Evolutionary conservation across 2,329 filamentous ascomycete genomes (phyloP).

Genomic region (Neonectria faginata): DNA sequence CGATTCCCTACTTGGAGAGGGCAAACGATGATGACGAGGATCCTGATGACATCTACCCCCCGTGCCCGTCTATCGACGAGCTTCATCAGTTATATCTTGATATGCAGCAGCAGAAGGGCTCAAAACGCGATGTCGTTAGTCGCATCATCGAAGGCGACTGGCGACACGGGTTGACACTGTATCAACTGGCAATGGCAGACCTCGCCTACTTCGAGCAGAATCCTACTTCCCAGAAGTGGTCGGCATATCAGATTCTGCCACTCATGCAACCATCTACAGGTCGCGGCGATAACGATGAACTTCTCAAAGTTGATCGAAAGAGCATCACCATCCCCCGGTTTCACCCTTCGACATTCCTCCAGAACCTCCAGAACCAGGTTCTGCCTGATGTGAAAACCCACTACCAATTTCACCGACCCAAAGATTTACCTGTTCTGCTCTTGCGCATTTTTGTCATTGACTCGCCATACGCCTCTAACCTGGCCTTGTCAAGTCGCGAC

Average conservation of each 20-base stretch:
- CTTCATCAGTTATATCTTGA: slow-evolving; percentile 74
- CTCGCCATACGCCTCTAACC: slow-evolving; percentile 78
- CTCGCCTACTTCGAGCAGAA: slow-evolving; percentile 75
- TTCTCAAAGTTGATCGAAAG: slow-evolving; percentile 57
- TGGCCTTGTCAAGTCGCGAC: slow-evolving; percentile 55
- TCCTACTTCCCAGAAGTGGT: slow-evolving; percentile 73
- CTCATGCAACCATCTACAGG: slow-evolving; percentile 56
- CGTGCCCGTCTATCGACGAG: slow-evolving; percentile 72
- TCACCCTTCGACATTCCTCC: slow-evolving; percentile 83
- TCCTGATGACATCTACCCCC: slow-evolving; percentile 75
- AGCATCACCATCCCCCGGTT: slow-evolving; percentile 74
- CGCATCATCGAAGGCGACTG: slow-evolving; percentile 76
- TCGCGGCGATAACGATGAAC: slow-evolving; percentile 56
- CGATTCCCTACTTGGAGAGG: slow-evolving; percentile 51
- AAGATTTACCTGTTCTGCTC: slow-evolving; percentile 75
- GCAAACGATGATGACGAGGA: slow-evolving; percentile 67
- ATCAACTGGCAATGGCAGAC: slow-evolving; percentile 77
- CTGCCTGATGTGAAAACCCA: slow-evolving; percentile 85
- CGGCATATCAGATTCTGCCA: slow-evolving; percentile 68
- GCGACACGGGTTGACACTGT: slow-evolving; percentile 72
- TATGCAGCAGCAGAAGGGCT: slow-evolving; percentile 70
- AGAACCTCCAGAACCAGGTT: slow-evolving; percentile 78
- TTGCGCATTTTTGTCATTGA: slow-evolving; percentile 84
- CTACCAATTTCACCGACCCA: slow-evolving; percentile 81
- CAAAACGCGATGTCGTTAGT: slow-evolving; percentile 72